Evolutionary conservation across 1,284 basidiomycete genomes (phyloP).

Genomic region (Violaceomyces palustris): DNA sequence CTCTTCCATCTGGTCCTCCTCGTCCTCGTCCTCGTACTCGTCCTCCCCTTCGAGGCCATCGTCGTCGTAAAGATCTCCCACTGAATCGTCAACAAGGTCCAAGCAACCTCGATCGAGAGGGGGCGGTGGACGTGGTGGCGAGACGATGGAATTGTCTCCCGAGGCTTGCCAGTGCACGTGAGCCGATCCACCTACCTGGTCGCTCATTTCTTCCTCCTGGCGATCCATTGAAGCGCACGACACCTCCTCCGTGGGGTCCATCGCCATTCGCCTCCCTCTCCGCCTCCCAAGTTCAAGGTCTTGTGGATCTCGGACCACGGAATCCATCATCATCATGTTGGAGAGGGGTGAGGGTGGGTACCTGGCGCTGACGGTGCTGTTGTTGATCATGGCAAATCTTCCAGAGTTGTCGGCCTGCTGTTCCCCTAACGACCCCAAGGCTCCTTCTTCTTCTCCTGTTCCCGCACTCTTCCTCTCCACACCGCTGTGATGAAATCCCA

Average conservation of each 20-base stretch:
- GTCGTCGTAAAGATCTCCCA: neutral
- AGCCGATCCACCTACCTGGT: constrained; percentile 15
- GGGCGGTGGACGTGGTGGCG: constrained; percentile 11
- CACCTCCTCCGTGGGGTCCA: constrained; percentile 1
- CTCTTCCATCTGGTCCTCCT: constrained; percentile 28
- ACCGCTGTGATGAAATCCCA: constrained; percentile 25
- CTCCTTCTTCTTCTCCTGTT: constrained; percentile 8
- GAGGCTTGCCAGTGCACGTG: constrained; percentile 28
- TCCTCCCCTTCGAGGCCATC: neutral
- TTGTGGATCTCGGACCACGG: constrained; percentile 16
- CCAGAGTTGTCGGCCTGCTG: neutral
- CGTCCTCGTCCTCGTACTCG: constrained; percentile 14
- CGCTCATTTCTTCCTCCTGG: too few species aligned
- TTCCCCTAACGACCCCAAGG: constrained; percentile 10
- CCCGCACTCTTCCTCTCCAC: constrained; percentile 6
- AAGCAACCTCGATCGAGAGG: constrained; percentile 3
- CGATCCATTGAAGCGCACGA: too few species aligned
- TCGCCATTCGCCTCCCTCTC: constrained; percentile 7
- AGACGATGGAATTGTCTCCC: constrained; percentile 22
- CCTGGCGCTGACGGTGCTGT: neutral
- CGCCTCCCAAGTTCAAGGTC: constrained; percentile 28
- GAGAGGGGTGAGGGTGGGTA: constrained; percentile 18
- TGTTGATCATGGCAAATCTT: neutral
- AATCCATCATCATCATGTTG: constrained; percentile 7
- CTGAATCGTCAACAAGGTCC: neutral